phyloP scores from a whole-genome alignment of 2,329 filamentous ascomycete species.

The Daldinia sp. region DNA sequence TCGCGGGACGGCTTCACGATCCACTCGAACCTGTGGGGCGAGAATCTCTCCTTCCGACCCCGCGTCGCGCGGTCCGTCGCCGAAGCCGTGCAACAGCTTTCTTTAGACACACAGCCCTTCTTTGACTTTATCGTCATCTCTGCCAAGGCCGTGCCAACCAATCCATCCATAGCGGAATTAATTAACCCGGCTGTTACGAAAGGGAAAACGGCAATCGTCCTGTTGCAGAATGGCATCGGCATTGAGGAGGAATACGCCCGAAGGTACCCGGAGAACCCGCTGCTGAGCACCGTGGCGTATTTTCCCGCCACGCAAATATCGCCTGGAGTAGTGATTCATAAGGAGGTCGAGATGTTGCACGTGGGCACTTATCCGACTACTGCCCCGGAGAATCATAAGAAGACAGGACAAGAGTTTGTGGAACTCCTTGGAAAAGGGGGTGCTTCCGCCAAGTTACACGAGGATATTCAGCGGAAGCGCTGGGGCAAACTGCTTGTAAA shows the following conservation, averaged over 20 bases:
- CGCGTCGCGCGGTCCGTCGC: constrained; percentile 39
- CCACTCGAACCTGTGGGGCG: constrained; percentile 45
- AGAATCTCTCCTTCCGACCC: constrained; percentile 41
- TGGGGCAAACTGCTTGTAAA: constrained; percentile 66
- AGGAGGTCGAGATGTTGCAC: constrained; percentile 57
- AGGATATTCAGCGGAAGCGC: constrained; percentile 60
- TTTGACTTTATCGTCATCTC: constrained; percentile 46
- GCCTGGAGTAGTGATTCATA: constrained; percentile 57
- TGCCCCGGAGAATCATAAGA: constrained; percentile 39
- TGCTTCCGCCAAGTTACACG: constrained; percentile 53
- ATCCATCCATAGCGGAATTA: constrained; percentile 41
- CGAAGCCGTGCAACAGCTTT: constrained; percentile 42
- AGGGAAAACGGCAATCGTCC: constrained; percentile 56
- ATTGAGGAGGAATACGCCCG: constrained; percentile 60
- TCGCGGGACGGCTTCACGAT: constrained; percentile 43
- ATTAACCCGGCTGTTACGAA: constrained; percentile 42
- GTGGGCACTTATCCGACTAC: constrained; percentile 58
- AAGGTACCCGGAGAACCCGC: constrained; percentile 57
- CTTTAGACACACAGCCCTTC: not conserved
- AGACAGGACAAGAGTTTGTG: constrained; percentile 49
- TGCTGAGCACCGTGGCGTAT: constrained; percentile 63
- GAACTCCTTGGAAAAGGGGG: constrained; percentile 53
- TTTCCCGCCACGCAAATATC: constrained; percentile 59
- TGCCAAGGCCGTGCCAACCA: constrained; percentile 41
- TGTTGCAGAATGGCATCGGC: constrained; percentile 65